Conservation (phyloP, 2,329 filamentous ascomycete species). For the Cercospora sp. region DNA sequence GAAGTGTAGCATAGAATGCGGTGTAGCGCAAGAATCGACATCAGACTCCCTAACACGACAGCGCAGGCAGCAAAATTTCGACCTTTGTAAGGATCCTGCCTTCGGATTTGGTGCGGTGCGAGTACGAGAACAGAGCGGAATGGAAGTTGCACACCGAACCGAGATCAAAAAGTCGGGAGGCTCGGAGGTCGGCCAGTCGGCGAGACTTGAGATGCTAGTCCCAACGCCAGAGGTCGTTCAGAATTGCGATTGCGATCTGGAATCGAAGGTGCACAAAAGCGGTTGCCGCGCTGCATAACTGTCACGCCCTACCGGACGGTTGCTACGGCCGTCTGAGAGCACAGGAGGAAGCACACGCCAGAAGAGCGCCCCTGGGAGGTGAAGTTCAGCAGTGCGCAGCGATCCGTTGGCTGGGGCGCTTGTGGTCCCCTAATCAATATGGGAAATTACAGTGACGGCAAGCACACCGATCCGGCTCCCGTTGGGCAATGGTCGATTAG, state of each 20-base stretch:
- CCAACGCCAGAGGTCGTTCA: not conserved
- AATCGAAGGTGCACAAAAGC: not conserved
- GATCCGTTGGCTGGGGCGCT: constrained; percentile 8
- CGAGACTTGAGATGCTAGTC: not conserved
- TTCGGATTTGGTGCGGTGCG: not conserved
- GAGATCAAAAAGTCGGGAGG: not conserved
- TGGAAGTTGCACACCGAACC: not conserved
- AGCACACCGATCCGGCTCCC: not conserved
- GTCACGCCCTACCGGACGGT: not conserved
- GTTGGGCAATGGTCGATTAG: not conserved
- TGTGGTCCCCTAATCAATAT: constrained; percentile 1
- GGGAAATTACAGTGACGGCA: constrained; percentile 10
- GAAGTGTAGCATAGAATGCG: not conserved
- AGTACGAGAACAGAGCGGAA: not conserved
- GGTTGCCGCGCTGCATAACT: not conserved
- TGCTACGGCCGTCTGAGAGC: not conserved
- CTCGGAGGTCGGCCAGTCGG: not conserved
- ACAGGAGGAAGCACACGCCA: not conserved
- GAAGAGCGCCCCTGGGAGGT: not conserved
- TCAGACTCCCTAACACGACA: not conserved
- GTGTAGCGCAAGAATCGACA: not conserved
- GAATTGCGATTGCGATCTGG: not conserved
- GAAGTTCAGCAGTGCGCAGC: not conserved
- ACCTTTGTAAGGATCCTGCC: not conserved
- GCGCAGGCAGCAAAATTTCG: not conserved